Conservation (phyloP, 805 yeast genomes). For the Candida sphagnicola region DNA sequence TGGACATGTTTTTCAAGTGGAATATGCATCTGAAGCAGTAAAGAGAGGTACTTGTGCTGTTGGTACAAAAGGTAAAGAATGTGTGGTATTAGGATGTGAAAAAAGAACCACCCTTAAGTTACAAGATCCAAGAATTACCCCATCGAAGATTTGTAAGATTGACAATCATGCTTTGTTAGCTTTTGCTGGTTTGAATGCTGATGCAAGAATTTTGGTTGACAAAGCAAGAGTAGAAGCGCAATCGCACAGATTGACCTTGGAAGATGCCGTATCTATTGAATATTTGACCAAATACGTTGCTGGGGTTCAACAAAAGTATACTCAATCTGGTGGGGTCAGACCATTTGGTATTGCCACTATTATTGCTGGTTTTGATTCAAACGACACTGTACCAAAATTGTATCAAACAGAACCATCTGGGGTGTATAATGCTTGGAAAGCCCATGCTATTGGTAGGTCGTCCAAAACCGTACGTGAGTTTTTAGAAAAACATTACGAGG, state of each 20-base stretch:
- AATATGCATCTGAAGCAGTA: slow-evolving; percentile 96
- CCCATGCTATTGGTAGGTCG: slow-evolving; percentile 93
- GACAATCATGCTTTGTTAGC: slow-evolving; percentile 90
- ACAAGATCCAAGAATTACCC: slow-evolving; percentile 95
- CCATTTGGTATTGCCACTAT: slow-evolving; percentile 96
- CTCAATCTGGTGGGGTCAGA: slow-evolving; percentile 97
- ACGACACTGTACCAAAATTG: slow-evolving; percentile 74
- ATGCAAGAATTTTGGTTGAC: slow-evolving; percentile 90
- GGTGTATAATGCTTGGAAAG: slow-evolving; percentile 96
- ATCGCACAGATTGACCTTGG: slow-evolving; percentile 87
- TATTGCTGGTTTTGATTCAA: slow-evolving; percentile 92
- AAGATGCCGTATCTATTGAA: slow-evolving; percentile 89
- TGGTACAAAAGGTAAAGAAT: slow-evolving; percentile 86
- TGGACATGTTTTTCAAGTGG: slow-evolving; percentile 98
- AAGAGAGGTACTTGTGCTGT: slow-evolving; percentile 98
- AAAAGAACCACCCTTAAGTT: slow-evolving; percentile 91
- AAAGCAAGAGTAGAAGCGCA: slow-evolving; percentile 97
- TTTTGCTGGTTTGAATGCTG: slow-evolving; percentile 98
- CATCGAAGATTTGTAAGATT: slow-evolving; percentile 86
- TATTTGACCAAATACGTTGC: slow-evolving; percentile 92
- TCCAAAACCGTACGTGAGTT: slow-evolving; percentile 94
- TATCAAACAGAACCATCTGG: slow-evolving; percentile 98
- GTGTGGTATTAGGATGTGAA: slow-evolving; percentile 94
- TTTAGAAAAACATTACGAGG: slow-evolving; percentile 79
- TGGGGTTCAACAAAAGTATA: slow-evolving; percentile 95